Conservation (phyloP, 805 yeast genomes). For the Yamadazyma paraphyllophila region DNA sequence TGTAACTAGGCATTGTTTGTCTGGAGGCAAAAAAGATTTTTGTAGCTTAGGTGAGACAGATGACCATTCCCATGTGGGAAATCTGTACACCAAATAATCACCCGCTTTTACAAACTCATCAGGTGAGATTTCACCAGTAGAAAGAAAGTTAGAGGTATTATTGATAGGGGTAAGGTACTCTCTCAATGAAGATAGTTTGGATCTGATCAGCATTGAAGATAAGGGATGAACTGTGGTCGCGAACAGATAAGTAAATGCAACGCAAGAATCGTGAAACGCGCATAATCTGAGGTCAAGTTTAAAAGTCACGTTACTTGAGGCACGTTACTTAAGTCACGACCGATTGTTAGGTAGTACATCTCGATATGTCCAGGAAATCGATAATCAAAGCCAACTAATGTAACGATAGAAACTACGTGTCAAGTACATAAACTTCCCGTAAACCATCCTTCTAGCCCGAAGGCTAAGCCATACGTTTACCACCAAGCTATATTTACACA, state of each 20-base stretch:
- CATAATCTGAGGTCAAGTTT: too few species aligned
- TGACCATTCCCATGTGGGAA: conserved; percentile 96
- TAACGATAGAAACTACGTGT: too few species aligned
- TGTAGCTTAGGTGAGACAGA: conserved; percentile 31
- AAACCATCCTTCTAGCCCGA: too few species aligned
- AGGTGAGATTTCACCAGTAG: conserved; percentile 92
- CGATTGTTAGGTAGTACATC: too few species aligned
- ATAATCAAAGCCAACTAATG: too few species aligned
- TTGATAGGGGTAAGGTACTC: conserved; percentile 92
- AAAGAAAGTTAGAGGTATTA: conserved; percentile 78
- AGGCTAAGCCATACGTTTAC: too few species aligned
- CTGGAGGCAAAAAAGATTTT: conserved; percentile 75
- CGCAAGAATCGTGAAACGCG: too few species aligned
- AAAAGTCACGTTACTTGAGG: too few species aligned
- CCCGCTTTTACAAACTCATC: conserved; percentile 95
- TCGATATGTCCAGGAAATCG: too few species aligned
- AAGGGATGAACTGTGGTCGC: conserved; percentile 2
- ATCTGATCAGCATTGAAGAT: conserved; percentile 45
- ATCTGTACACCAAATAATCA: conserved; percentile 83
- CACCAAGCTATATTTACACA: neutral
- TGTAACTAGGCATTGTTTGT: conserved; percentile 85
- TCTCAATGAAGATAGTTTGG: conserved; percentile 77
- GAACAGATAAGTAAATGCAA: neutral
- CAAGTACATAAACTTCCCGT: too few species aligned
- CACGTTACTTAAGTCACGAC: too few species aligned